A percentile compares a stretch with the other conserved stretches of the same genome.
phyloP scores from a whole-genome alignment of 2,329 filamentous ascomycete species.

The Alternaria rosae region DNA sequence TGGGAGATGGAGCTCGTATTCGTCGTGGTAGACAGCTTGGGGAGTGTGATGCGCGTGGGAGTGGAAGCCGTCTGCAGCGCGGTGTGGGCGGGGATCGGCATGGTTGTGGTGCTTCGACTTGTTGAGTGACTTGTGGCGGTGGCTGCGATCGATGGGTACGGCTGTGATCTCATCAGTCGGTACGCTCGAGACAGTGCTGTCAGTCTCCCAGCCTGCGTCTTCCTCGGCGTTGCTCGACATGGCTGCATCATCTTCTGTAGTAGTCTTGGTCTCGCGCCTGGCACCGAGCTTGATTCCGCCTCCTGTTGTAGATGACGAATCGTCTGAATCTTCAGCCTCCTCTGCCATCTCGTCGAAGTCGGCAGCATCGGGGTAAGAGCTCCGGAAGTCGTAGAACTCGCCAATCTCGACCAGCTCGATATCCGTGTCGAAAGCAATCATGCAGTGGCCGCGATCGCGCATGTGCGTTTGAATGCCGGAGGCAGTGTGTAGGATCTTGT shows the following conservation, averaged over 20 bases:
- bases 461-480: conserved; percentile 93
- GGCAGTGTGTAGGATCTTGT: conserved; percentile 79
- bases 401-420: conserved; percentile 93
- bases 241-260: conserved; percentile 44
- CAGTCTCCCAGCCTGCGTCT: conserved; percentile 94
- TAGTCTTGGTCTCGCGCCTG: conserved; percentile 59
- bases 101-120: conserved; percentile 79
- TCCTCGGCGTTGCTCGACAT: conserved; percentile 64
- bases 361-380: conserved; percentile 87
- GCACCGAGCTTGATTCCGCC: conserved; percentile 74
- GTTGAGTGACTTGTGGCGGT: conserved; percentile 75
- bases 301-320: conserved; percentile 55
- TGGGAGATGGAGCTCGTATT: conserved; percentile 92
- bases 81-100: conserved; percentile 74
- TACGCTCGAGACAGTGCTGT: conserved; percentile 83
- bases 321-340: conserved; percentile 53
- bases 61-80: conserved; percentile 78
- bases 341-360: conserved; percentile 61
- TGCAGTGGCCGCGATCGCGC: conserved; percentile 96
- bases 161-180: conserved; percentile 84
- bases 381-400: conserved; percentile 95
- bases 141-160: conserved; percentile 76
- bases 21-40: conserved; percentile 84
- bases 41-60: conserved; percentile 78
- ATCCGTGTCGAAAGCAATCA: conserved; percentile 89